Evolutionary conservation across 2,329 filamentous ascomycete species (phyloP).

Genomic region (Fusarium sp.): DNA sequence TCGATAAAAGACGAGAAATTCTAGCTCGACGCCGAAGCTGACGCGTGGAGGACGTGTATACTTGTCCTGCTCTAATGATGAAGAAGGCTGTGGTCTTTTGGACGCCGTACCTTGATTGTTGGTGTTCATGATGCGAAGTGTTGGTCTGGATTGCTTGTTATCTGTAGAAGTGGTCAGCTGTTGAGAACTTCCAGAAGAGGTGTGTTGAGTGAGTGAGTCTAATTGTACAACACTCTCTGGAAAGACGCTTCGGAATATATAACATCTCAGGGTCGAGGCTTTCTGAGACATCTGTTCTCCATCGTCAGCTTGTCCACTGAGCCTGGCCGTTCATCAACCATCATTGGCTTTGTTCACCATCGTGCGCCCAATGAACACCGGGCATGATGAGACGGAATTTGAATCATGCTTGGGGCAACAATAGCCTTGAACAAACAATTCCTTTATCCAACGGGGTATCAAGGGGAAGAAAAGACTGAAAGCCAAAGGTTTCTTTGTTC

Average conservation of each 20-base stretch:
- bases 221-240: background rate
- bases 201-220: background rate
- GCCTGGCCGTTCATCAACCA: background rate
- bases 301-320: background rate
- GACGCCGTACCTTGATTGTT: background rate
- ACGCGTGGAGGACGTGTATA: conserved; percentile 28
- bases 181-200: background rate
- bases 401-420: background rate
- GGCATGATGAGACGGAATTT: background rate
- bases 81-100: background rate
- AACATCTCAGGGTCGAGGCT: background rate
- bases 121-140: background rate
- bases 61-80: background rate
- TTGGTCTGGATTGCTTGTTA: background rate
- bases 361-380: background rate
- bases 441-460: background rate
- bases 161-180: background rate
- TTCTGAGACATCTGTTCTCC: background rate
- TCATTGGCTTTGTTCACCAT: background rate
- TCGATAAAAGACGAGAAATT: conserved; percentile 20
- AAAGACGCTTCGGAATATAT: background rate
- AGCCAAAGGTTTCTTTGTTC: conserved; percentile 34
- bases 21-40: conserved; percentile 39
- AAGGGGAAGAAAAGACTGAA: background rate
- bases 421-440: background rate